These are phyloP conservation scores for Hordeum vulgare DNA, from an alignment of 176 grass and related monocot genomes.

Conservation along the genomic window DNA sequence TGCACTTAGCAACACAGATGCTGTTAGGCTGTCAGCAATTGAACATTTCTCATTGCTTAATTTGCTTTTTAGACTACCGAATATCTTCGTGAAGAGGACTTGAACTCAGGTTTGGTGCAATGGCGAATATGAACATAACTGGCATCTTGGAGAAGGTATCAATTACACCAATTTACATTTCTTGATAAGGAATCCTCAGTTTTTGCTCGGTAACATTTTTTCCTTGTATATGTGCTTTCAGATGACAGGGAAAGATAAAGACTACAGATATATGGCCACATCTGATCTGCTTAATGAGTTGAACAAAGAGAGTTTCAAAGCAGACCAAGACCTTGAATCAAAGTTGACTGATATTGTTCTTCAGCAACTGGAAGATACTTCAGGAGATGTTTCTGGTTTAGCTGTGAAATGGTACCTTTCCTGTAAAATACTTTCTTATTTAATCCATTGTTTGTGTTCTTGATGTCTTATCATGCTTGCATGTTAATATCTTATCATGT, in stretches of 20 bases:
- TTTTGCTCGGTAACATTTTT: background rate
- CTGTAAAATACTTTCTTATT: background rate
- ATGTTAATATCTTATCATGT: too few species aligned
- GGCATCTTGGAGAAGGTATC: constrained; percentile 9
- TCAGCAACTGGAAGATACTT: constrained; percentile 15
- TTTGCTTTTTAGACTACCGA: background rate
- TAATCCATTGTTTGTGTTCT: background rate
- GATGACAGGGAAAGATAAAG: constrained; percentile 17
- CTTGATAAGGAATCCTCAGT: background rate
- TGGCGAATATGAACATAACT: constrained; percentile 5
- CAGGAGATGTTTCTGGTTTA: constrained; percentile 16
- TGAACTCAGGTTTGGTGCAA: background rate
- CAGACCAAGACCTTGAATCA: constrained; percentile 1
- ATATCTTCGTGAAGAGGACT: constrained; percentile 1
- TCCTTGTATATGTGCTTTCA: constrained; percentile 4
- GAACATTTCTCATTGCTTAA: background rate
- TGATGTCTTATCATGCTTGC: background rate
- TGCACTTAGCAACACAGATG: background rate
- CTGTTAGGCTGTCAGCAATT: background rate
- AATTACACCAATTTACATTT: background rate
- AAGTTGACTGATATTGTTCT: constrained; percentile 12
- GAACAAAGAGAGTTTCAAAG: constrained; percentile 11
- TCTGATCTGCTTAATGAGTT: constrained; percentile 6
- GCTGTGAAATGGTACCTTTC: constrained; percentile 8
- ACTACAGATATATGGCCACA: constrained; percentile 13